phyloP scores from a whole-genome alignment of 139 green algal species.

The Penium margaritaceum region DNA sequence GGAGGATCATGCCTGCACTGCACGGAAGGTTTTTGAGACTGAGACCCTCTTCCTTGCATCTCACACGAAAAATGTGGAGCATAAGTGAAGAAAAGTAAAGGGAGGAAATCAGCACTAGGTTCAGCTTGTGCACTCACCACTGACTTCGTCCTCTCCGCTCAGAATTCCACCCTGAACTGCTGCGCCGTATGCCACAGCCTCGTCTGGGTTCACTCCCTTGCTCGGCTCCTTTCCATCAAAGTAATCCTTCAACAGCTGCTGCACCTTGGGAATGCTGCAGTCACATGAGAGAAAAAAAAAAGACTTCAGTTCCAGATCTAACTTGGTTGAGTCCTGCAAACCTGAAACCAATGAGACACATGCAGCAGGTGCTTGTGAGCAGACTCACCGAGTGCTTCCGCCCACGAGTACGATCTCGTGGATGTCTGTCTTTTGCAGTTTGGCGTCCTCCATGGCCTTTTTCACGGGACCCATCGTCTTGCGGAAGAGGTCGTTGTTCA shows the following conservation, averaged over 20 bases:
- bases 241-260: constrained; percentile 85
- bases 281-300: too few relatives aligned
- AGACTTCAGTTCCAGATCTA: too few relatives aligned
- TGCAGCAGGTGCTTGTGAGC: too few relatives aligned
- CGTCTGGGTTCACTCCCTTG: constrained; percentile 64
- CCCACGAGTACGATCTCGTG: constrained; percentile 94
- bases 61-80: too few relatives aligned
- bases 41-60: too few relatives aligned
- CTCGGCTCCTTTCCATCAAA: constrained; percentile 63
- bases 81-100: too few relatives aligned
- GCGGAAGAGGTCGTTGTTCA: constrained; percentile 96
- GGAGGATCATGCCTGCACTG: constrained; percentile 72
- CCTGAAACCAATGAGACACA: too few relatives aligned
- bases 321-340: too few relatives aligned
- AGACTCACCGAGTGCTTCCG: constrained; percentile 79
- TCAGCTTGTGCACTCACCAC: too few relatives aligned
- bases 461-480: constrained; percentile 94
- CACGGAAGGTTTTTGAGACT: too few relatives aligned
- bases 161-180: constrained; percentile 75
- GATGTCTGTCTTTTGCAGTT: constrained; percentile 76
- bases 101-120: too few relatives aligned
- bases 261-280: constrained; percentile 60
- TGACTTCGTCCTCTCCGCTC: constrained; percentile 65
- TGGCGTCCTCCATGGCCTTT: constrained; percentile 88
- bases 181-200: constrained; percentile 58